phyloP scores from a whole-genome alignment of 768 basidiomycete species.

The Lactarius deliciosus region DNA sequence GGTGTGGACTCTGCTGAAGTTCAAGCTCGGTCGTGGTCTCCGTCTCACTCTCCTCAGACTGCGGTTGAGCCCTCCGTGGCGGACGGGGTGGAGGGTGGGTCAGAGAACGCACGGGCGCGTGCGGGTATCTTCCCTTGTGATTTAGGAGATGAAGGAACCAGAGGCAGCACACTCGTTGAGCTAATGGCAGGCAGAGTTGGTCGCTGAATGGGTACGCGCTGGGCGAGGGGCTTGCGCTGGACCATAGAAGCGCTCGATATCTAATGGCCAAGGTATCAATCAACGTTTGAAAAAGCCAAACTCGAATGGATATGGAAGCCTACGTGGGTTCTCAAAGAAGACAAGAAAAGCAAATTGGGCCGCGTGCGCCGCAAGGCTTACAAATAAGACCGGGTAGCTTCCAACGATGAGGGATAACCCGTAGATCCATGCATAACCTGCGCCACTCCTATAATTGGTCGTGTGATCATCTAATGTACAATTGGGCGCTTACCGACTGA shows the following conservation, averaged over 20 bases:
- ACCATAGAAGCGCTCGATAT: constrained; percentile 95
- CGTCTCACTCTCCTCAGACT: constrained; percentile 64
- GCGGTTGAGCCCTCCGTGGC: constrained; percentile 72
- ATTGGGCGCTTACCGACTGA: constrained; percentile 58
- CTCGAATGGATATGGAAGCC: constrained; percentile 35
- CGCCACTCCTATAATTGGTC: constrained; percentile 12
- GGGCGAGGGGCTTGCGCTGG: constrained; percentile 84
- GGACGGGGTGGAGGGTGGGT: constrained; percentile 49
- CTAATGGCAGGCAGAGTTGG: constrained; percentile 23
- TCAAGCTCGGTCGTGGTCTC: constrained; percentile 50
- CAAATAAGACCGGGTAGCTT: constrained; percentile 88
- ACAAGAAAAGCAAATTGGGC: constrained; percentile 96
- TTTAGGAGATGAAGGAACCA: constrained; percentile 23
- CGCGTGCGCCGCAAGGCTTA: constrained; percentile 90
- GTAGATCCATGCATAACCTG: constrained; percentile 97
- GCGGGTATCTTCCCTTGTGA: not conserved
- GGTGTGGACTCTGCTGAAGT: constrained; percentile 14
- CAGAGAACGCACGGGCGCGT: constrained; percentile 27
- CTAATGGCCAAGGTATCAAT: constrained; percentile 41
- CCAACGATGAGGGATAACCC: constrained; percentile 90
- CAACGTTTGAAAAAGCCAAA: not conserved
- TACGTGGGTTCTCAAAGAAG: constrained; percentile 96
- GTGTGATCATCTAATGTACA: not conserved
- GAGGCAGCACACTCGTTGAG: constrained; percentile 35
- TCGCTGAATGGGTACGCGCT: constrained; percentile 64